These are phyloP conservation scores for Alternaria triticina DNA, from an alignment of 2,329 filamentous ascomycete genomes.

Conservation along the genomic window DNA sequence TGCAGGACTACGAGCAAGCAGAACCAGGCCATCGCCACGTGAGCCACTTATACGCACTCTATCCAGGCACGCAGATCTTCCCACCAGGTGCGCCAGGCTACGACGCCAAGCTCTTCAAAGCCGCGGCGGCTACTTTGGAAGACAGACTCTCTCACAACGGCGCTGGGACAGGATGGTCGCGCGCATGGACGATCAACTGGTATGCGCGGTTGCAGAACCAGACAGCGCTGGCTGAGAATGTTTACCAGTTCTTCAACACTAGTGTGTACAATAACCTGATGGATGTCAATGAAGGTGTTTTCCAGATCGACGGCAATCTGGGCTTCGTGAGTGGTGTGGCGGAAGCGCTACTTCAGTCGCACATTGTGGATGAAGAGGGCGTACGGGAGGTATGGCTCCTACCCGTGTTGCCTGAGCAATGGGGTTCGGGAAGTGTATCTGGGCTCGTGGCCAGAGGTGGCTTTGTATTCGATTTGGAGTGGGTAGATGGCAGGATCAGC, in stretches of 20 bases:
- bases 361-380: slow-evolving; percentile 9
- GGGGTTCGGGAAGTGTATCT: slow-evolving; percentile 18
- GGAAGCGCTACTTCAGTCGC: slow-evolving; percentile 54
- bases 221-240: slow-evolving; percentile 45
- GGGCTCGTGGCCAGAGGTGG: slow-evolving; percentile 21
- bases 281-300: slow-evolving; percentile 12
- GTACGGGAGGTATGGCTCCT: slow-evolving; percentile 14
- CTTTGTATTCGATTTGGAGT: slow-evolving; percentile 27
- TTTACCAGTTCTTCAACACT: slow-evolving; percentile 24
- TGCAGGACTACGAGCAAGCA: slow-evolving; percentile 44
- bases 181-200: slow-evolving; percentile 59
- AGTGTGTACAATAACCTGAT: slow-evolving; percentile 14
- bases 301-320: slow-evolving; percentile 55
- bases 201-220: slow-evolving; percentile 53
- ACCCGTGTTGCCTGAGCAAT: slow-evolving; percentile 14
- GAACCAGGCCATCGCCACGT: slow-evolving; percentile 61
- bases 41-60: slow-evolving; percentile 58
- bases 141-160: slow-evolving; percentile 31
- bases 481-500: slow-evolving; percentile 16
- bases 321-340: slow-evolving; percentile 56
- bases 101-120: slow-evolving; percentile 32
- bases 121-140: slow-evolving; percentile 40
- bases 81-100: slow-evolving; percentile 36
- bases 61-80: slow-evolving; percentile 54
- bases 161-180: slow-evolving; percentile 60